These are phyloP conservation scores for Auricularia heimuer DNA, from an alignment of 768 basidiomycete genomes.

Conservation along the genomic window DNA sequence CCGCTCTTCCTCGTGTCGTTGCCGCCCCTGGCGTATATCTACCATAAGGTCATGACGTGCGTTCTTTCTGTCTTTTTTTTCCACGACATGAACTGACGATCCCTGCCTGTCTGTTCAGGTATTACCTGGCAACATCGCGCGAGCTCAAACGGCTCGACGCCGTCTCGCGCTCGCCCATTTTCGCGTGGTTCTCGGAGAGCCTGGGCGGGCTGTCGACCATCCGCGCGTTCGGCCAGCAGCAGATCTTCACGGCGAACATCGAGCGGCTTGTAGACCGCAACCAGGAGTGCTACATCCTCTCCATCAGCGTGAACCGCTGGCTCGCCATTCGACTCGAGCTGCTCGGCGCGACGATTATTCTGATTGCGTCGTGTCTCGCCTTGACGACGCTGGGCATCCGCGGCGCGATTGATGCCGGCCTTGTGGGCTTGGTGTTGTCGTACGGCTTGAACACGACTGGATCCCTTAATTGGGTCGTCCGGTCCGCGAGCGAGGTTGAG, in stretches of 20 bases:
- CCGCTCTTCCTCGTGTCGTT: slow-evolving; percentile 72
- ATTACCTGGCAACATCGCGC: slow-evolving; percentile 78
- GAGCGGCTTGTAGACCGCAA: slow-evolving; percentile 75
- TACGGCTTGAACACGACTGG: slow-evolving; percentile 80
- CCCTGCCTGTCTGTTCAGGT: slow-evolving; percentile 32
- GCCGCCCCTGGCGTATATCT: slow-evolving; percentile 70
- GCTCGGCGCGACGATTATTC: slow-evolving; percentile 71
- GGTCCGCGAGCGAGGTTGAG: slow-evolving; percentile 79
- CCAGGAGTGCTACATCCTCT: slow-evolving; percentile 58
- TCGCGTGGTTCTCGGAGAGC: slow-evolving; percentile 79
- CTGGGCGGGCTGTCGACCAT: slow-evolving; percentile 72
- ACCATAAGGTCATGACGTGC: slow-evolving; percentile 70
- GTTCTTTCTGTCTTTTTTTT: background rate
- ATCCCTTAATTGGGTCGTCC: slow-evolving; percentile 78
- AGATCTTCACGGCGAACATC: slow-evolving; percentile 56
- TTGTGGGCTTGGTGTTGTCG: slow-evolving; percentile 78
- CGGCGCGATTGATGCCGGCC: slow-evolving; percentile 67
- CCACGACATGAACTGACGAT: too few relatives aligned
- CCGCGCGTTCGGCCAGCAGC: slow-evolving; percentile 66
- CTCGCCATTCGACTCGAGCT: slow-evolving; percentile 77
- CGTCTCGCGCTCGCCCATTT: slow-evolving; percentile 83
- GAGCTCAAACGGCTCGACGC: slow-evolving; percentile 86
- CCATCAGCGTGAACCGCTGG: slow-evolving; percentile 74
- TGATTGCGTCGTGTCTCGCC: slow-evolving; percentile 57
- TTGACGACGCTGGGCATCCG: slow-evolving; percentile 62